Conservation (phyloP, 2,329 filamentous ascomycete species). For the Colletotrichum tamarilloi region DNA sequence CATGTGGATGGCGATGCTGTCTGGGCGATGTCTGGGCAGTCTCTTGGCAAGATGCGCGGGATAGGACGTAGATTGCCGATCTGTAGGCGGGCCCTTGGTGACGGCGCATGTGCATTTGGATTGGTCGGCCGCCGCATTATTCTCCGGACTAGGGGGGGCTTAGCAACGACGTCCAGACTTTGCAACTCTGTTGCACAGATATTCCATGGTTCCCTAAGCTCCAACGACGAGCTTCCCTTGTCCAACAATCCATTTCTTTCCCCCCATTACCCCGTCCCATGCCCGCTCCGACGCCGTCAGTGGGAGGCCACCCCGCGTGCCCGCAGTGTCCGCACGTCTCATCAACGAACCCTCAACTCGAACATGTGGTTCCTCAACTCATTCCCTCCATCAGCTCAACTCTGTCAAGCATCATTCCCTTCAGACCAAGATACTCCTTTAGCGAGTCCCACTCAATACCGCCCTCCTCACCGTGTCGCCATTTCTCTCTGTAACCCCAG, state of each 20-base stretch:
- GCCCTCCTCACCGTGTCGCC: conserved; percentile 88
- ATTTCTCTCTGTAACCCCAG: conserved; percentile 90
- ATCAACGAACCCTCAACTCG: conserved; percentile 19
- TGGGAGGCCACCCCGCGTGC: conserved; percentile 4
- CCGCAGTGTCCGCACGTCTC: conserved; percentile 19
- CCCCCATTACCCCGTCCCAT: conserved; percentile 23
- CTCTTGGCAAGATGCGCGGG: conserved; percentile 37
- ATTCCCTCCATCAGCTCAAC: conserved; percentile 94
- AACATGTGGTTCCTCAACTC: conserved; percentile 48
- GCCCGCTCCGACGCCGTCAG: conserved; percentile 4
- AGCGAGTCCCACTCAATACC: conserved; percentile 90
- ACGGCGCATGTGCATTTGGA: conserved; percentile 29
- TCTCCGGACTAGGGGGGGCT: conserved; percentile 36
- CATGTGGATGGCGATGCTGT: conserved; percentile 33
- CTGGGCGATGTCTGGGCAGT: conserved; percentile 35
- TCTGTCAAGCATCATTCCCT: conserved; percentile 90
- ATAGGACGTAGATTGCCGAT: conserved; percentile 38
- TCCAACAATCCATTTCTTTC: conserved; percentile 1
- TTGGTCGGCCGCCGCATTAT: conserved; percentile 33
- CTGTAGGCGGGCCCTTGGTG: conserved; percentile 20
- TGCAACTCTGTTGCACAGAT: conserved; percentile 13
- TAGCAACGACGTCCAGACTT: conserved; percentile 33
- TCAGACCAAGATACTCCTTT: conserved; percentile 82
- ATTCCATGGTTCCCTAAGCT: conserved; percentile 24
- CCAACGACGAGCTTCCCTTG: conserved; percentile 29